These are phyloP conservation scores for Raddia distichophylla DNA, from an alignment of 176 grass and related monocot genomes.

Conservation along the genomic window DNA sequence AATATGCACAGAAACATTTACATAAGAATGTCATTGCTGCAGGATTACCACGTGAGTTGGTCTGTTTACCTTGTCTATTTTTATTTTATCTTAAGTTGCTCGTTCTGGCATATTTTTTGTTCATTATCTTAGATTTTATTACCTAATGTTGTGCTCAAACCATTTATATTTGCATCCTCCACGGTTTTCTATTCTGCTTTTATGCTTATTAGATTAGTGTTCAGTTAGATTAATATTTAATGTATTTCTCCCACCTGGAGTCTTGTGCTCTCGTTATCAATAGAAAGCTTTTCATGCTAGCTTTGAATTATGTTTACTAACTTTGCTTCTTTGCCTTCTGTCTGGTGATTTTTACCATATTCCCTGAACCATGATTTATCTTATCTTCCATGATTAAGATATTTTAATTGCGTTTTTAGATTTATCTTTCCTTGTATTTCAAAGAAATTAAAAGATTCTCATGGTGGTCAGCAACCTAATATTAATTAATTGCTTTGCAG, in stretches of 20 bases:
- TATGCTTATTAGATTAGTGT: background rate
- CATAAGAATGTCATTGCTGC: slow-evolving; percentile 76
- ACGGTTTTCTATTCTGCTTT: background rate
- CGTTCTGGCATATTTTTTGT: background rate
- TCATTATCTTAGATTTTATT: background rate
- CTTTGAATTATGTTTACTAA: slow-evolving; percentile 7
- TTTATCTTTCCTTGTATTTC: background rate
- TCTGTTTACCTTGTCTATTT: slow-evolving; percentile 72
- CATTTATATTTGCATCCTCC: slow-evolving; percentile 7
- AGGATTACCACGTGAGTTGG: slow-evolving; percentile 99
- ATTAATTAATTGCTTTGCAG: slow-evolving; percentile 47
- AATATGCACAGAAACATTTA: slow-evolving; percentile 82
- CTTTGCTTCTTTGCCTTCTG: background rate
- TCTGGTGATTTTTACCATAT: background rate
- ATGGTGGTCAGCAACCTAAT: slow-evolving; percentile 24
- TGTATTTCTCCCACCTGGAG: background rate
- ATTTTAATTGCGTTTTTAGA: slow-evolving; percentile 7
- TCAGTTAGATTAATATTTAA: background rate
- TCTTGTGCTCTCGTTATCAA: background rate
- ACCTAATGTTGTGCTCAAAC: background rate
- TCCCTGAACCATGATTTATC: background rate
- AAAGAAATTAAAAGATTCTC: background rate
- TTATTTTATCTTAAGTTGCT: slow-evolving; percentile 16
- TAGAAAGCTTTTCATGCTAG: background rate
- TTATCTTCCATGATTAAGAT: slow-evolving; percentile 5